Percentiles rank a stretch among this genome's conserved stretches.
Evolutionary conservation across 345 rosid species (phyloP).

Genomic region (Melaleuca quinquenervia): DNA sequence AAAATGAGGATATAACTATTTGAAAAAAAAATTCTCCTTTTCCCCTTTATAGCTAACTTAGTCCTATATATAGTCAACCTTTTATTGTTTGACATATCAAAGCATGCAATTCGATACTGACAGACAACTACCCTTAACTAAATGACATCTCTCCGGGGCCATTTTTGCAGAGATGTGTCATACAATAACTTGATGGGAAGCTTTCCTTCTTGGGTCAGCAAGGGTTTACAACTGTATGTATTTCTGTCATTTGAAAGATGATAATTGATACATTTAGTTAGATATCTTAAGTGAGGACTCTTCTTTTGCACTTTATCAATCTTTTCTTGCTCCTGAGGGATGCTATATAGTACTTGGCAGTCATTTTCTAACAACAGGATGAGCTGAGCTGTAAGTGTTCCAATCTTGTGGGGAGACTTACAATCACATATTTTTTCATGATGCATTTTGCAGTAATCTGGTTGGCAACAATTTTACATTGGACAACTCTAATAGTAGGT

Average conservation of each 20-base stretch:
- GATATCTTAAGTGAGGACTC: background rate
- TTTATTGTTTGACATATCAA: background rate
- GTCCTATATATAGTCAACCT: background rate
- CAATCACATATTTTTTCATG: background rate
- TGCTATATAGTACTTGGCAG: background rate
- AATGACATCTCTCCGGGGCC: background rate
- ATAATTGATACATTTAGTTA: background rate
- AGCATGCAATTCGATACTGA: background rate
- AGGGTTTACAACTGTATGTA: constrained; percentile 36
- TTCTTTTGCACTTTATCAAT: background rate
- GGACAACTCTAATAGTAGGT: constrained; percentile 32
- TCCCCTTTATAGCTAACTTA: background rate
- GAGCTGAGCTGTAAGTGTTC: background rate
- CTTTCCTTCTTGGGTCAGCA: constrained; percentile 59
- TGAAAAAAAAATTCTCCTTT: background rate
- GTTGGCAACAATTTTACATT: constrained; percentile 60
- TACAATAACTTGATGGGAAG: constrained; percentile 59
- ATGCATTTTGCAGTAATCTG: constrained; percentile 43
- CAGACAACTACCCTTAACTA: background rate
- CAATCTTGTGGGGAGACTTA: background rate
- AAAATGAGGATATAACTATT: background rate
- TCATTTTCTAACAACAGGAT: background rate
- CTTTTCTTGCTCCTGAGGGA: background rate
- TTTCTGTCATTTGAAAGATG: background rate
- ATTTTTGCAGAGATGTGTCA: constrained; percentile 62